These are phyloP conservation scores for Cyberlindnera americana DNA, from an alignment of 805 yeast species.

Conservation along the genomic window DNA sequence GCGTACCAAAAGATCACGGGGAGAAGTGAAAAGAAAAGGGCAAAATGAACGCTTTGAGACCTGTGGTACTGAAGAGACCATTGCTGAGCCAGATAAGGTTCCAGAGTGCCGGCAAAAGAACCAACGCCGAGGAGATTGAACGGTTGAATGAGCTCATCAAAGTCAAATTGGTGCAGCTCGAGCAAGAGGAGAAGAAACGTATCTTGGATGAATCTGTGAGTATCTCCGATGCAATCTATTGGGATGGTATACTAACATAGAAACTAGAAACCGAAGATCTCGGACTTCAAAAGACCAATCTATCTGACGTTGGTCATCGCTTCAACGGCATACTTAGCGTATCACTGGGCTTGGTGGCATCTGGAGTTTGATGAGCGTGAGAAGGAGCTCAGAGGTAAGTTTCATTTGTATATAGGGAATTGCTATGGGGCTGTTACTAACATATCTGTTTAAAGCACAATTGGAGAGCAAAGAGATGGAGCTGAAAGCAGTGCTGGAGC, in stretches of 20 bases:
- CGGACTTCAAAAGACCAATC: slow-evolving; percentile 26
- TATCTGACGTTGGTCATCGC: slow-evolving; percentile 22
- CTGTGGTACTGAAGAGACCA: too few species aligned
- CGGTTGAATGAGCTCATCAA: slow-evolving; percentile 21
- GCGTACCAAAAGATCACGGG: too few species aligned
- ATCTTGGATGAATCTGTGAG: slow-evolving; percentile 15
- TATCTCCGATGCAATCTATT: not conserved
- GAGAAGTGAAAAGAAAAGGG: too few species aligned
- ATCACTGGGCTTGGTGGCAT: slow-evolving; percentile 27
- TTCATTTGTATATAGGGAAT: not conserved
- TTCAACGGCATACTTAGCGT: slow-evolving; percentile 22
- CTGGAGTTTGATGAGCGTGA: slow-evolving; percentile 23
- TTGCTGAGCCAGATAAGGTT: too few species aligned
- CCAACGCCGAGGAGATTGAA: slow-evolving; percentile 24
- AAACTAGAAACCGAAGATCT: slow-evolving; percentile 24
- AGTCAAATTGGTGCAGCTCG: slow-evolving; percentile 21
- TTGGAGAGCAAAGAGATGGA: too few species aligned
- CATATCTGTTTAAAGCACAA: too few species aligned
- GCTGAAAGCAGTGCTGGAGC: not conserved
- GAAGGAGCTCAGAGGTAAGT: slow-evolving; percentile 21
- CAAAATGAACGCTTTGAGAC: too few species aligned
- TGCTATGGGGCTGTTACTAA: not conserved
- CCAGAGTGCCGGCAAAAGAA: too few species aligned
- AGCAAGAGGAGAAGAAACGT: slow-evolving; percentile 17
- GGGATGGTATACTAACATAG: not conserved